These are phyloP conservation scores for Epithele typhae DNA, from an alignment of 768 basidiomycete genomes.

Conservation along the genomic window DNA sequence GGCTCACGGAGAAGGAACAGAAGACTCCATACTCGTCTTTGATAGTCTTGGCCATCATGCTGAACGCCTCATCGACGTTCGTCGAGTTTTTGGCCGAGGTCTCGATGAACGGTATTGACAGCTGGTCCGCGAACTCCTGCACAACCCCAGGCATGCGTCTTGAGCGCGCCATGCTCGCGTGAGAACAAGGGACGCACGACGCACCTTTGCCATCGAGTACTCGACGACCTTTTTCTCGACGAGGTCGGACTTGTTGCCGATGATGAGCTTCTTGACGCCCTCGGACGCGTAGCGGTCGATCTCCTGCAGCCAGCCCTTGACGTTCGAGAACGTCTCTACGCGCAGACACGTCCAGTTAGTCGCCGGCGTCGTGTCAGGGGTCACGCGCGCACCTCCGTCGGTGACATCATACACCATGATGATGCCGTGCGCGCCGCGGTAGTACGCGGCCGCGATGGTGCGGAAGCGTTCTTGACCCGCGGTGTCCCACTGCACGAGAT, in stretches of 20 bases:
- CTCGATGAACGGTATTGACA: conserved; percentile 92
- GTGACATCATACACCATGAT: conserved; percentile 99
- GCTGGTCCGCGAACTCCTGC: conserved; percentile 91
- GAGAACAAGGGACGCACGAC: conserved; percentile 9
- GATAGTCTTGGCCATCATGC: conserved; percentile 96
- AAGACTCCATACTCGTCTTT: conserved; percentile 72
- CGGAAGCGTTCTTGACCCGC: conserved; percentile 98
- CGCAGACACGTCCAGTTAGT: not conserved
- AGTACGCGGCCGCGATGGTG: conserved; percentile 98
- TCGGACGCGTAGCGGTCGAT: conserved; percentile 97
- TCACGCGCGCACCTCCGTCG: conserved; percentile 66
- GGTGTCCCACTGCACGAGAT: conserved; percentile 81
- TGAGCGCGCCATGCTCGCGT: no score
- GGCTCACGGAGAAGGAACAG: not conserved
- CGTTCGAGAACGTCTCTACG: conserved; percentile 88
- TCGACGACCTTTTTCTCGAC: conserved; percentile 96
- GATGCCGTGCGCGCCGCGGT: conserved; percentile 97
- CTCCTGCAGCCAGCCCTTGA: conserved; percentile 93
- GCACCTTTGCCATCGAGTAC: conserved; percentile 81
- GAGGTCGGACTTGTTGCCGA: conserved; percentile 99
- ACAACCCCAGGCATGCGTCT: not conserved
- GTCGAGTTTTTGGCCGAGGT: conserved; percentile 97
- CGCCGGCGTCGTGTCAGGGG: no score
- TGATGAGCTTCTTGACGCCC: conserved; percentile 96
- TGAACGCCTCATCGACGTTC: conserved; percentile 98